A percentile compares a stretch with the other conserved stretches of the same genome.
These are phyloP conservation scores for Papiliotrema flavescens DNA, from an alignment of 1,284 basidiomycete species.

Conservation along the genomic window DNA sequence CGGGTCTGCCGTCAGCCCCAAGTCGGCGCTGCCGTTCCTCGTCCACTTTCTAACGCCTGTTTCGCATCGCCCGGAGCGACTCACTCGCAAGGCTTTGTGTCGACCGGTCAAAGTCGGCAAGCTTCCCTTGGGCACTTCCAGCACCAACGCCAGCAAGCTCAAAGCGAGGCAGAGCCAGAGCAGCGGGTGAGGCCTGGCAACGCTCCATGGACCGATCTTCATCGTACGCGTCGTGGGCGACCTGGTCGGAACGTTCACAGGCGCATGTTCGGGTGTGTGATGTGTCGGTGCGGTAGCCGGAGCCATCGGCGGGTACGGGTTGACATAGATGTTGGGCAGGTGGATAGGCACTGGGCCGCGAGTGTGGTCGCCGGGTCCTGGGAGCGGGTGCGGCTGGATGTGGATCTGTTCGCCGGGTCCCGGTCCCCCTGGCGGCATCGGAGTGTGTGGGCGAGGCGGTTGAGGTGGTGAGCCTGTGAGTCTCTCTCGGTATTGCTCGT, in stretches of 20 bases:
- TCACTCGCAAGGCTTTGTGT: conserved; percentile 40
- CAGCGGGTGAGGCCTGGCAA: conserved; percentile 34
- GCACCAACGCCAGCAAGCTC: conserved; percentile 32
- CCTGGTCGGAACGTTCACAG: background rate
- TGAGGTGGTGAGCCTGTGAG: background rate
- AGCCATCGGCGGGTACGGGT: conserved; percentile 16
- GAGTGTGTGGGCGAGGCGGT: background rate
- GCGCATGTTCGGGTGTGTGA: background rate
- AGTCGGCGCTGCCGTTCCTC: too few relatives aligned
- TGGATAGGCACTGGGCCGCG: conserved; percentile 23
- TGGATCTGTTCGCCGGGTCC: background rate
- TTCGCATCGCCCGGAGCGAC: too few relatives aligned
- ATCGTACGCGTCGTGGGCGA: background rate
- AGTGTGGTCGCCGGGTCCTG: background rate
- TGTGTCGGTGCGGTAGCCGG: background rate
- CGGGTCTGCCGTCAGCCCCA: conserved; percentile 20
- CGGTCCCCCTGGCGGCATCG: background rate
- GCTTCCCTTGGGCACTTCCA: conserved; percentile 41
- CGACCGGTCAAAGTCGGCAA: conserved; percentile 42
- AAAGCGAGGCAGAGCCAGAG: conserved; percentile 37
- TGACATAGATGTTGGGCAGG: conserved; percentile 31
- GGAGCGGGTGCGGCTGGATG: conserved; percentile 3
- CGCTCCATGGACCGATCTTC: background rate
- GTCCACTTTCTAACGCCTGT: too few relatives aligned
- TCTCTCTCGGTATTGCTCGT: background rate